Evolutionary conservation across 2,329 filamentous ascomycete species (phyloP).

Genomic region (Pseudogymnoascus sp.): DNA sequence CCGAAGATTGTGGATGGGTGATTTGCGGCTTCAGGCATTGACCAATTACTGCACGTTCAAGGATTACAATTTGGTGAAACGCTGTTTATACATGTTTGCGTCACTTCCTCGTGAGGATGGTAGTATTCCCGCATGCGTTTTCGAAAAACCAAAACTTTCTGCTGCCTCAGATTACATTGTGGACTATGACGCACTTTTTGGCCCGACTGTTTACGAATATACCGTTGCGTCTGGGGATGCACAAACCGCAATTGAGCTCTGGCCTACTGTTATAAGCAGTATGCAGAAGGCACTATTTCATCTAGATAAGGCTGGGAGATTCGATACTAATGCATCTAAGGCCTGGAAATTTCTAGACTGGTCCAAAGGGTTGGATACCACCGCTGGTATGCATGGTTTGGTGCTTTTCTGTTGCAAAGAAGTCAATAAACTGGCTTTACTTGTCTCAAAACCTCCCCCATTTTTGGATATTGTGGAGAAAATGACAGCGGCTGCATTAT

Average conservation of each 20-base stretch:
- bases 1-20: conserved; percentile 31
- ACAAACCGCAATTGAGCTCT: conserved; percentile 24
- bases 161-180: conserved; percentile 30
- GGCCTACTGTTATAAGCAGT: conserved; percentile 26
- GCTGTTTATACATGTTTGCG: conserved; percentile 31
- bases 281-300: conserved; percentile 23
- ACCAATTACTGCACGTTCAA: conserved; percentile 31
- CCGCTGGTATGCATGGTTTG: conserved; percentile 27
- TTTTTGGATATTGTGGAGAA: conserved; percentile 16
- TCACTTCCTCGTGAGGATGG: conserved; percentile 27
- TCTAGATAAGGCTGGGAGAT: conserved; percentile 19
- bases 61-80: conserved; percentile 28
- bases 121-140: conserved; percentile 29
- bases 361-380: conserved; percentile 23
- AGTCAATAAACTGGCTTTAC: conserved; percentile 22
- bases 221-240: conserved; percentile 26
- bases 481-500: conserved; percentile 19
- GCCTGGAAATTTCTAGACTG: conserved; percentile 30
- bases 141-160: conserved; percentile 27
- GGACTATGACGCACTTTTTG: conserved; percentile 31
- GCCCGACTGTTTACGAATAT: conserved; percentile 28
- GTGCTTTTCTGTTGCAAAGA: conserved; percentile 25
- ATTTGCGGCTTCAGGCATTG: conserved; percentile 30
- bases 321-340: conserved; percentile 14
- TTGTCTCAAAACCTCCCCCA: conserved; percentile 20